Evolutionary conservation across 352 stramenopile species (phyloP), one percentile per base, ranked within the genome.

Genomic region (Globisporangium barbulae): DNA sequence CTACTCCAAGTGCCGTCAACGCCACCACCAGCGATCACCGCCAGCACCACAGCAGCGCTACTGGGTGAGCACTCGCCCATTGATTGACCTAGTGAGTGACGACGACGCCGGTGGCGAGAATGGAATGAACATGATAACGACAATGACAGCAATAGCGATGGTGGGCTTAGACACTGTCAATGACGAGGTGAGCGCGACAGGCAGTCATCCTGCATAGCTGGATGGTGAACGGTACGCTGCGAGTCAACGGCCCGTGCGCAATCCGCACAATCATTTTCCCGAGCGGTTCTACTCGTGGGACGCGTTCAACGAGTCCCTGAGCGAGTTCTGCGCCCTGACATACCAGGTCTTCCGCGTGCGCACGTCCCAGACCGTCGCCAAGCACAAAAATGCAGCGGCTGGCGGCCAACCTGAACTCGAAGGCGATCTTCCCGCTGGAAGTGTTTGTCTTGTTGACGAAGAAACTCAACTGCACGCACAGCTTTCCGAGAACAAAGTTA

Each of bases 201-300:
- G 33, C 33, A 39, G 3, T 10, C 37, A 42, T 42, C 37, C 2
- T 39, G 33, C 33, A 39, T 12, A 39, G 12, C 33, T 39, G 33
- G 33, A 39, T 39, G 33, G 7, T 12, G 42, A 49, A 49, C 2
- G 22, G 44, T 28, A 13, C 17, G 19, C n/a, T 39, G 10, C 33
- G 33, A 49, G 44, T n/a, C 12, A 17, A 19, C 2, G n/a, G 44
- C 5, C 21, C 8, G 45, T 13, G 21, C 45, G 21, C 19, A 52
- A n/a, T 19, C 30, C 30, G 12, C 28, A 31, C 31, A 33, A 59
- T 10, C 41, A 25, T 5, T 59, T 59, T n/a, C 35, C 53, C 9
- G n/a, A n/a, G 8, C n/a, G n/a, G 53, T 59, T 59, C 53, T 15
- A 35, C 13, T 59, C 53, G 10, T 59, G 53, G 53, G 35, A 48